Evolutionary conservation across 2,329 filamentous ascomycete species (phyloP), one percentile per base, ranked within the genome.

Genomic region (Neopestalotiopsis sp.): DNA sequence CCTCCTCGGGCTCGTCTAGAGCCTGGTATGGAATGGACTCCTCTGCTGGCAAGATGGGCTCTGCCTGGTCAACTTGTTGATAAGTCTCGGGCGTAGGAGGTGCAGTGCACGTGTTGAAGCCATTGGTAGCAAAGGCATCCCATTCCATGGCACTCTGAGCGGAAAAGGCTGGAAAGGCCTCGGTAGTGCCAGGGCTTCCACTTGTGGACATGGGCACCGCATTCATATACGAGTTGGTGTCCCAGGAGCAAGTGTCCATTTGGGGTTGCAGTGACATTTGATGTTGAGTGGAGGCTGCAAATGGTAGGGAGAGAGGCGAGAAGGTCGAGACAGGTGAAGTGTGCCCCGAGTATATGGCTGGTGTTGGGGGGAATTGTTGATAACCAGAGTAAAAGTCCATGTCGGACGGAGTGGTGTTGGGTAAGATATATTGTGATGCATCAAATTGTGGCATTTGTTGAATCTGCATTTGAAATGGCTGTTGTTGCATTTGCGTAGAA

Each of bases 41-140:
- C 62, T 89, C 86, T 12, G 85, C 78, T 40, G 85, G 77, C 10
- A 85, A 76, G 24, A 78, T 76, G 14, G 84, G 80, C 65, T 85
- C 82, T 2, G 82, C 76, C 61, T 87, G 82, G 71, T 89, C 86
- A 3, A 82, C 79, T 4, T 85, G 83, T 2, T 88, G 80, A 65
- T 89, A 88, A 61, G 88, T 84, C 68, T 90, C 87, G 0, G 89
- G 87, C 0, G 89, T 91, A 0, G 88, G 88, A 1, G 89, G 89
- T 6, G 88, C 84, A 0, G 86, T 87, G 68, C 80, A 77, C 58
- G 74, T 78, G 70, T 81, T 79, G 69, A 85, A 85, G 57, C 81
- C 83, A 62, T 84, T 81, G 65, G 80, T 74, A 20, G 82, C 77
- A 69, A 85, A 86, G 9, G 79, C 75, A 70, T 85, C 82, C 87